Evolutionary conservation across 352 stramenopile genomes (phyloP).

Genomic region (Phytopythium ostracodes): DNA sequence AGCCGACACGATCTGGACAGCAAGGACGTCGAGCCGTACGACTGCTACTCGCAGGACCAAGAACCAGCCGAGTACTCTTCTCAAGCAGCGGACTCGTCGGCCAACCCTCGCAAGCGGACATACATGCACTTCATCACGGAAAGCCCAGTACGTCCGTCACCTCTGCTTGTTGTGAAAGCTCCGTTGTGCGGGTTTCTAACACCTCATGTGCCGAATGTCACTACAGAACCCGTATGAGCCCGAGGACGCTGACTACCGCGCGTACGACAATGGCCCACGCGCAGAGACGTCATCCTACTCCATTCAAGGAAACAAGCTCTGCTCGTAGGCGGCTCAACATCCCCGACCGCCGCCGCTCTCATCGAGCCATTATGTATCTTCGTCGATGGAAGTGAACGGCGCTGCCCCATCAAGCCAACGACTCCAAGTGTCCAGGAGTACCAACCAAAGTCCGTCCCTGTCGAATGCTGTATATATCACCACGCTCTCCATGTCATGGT

Average conservation of each 20-base stretch:
- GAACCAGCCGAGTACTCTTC: conserved; percentile 3
- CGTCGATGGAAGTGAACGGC: conserved; percentile 29
- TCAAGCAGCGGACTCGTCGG: not conserved
- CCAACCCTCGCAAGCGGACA: conserved; percentile 53
- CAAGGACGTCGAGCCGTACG: conserved; percentile 63
- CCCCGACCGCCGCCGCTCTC: conserved; percentile 6
- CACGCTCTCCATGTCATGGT: conserved; percentile 4
- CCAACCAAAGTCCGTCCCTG: conserved; percentile 7
- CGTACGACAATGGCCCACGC: conserved; percentile 28
- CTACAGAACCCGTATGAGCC: not conserved
- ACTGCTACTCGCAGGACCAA: conserved; percentile 51
- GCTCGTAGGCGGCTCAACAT: conserved; percentile 43
- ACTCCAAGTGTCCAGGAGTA: not conserved
- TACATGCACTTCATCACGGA: conserved; percentile 82
- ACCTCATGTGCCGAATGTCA: not conserved
- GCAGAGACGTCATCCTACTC: conserved; percentile 44
- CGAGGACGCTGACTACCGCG: conserved; percentile 27
- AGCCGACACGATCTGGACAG: conserved; percentile 40
- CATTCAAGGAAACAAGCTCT: conserved; percentile 76
- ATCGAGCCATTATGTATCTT: conserved; percentile 11
- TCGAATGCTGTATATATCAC: conserved; percentile 34
- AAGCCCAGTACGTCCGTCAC: conserved; percentile 30
- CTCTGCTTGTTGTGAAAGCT: not conserved
- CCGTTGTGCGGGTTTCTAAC: not conserved
- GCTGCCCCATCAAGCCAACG: not conserved